Base-by-base conservation (phyloP, 176 grass and related monocot species). In the Paspalum vaginatum region DNA sequence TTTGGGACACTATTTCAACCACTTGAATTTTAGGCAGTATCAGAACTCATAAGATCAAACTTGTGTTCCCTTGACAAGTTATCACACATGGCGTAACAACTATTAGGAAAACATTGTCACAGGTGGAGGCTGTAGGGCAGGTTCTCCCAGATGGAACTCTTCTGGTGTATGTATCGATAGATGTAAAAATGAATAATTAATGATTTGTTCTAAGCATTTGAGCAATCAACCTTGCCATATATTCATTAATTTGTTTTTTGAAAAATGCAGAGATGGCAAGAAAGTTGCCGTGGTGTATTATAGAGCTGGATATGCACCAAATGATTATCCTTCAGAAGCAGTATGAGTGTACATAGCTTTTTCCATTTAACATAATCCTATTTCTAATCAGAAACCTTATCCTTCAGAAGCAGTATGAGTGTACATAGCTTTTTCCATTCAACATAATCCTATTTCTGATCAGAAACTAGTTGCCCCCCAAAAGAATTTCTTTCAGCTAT, bases 321-420 rank as follows among this genome's bases (percentile, higher is more conserved):
- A 91, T 79, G 95, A 98, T 79, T 98, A 98, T 84, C 92, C 95
- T 93, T 95, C 95, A 75, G 95, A 98, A 93, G 70, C 75, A 85
- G 95, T 98, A 94, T 53, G 92, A 72, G 18, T 74, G 57, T 74
- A 55, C n/a, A 59, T 56, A 22, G n/a, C 32, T 55, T 65, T 66
- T 20, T 26, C 65, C 17, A 70, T 85, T n/a, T n/a, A n/a, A n/a
- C n/a, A n/a, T n/a, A n/a, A n/a, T n/a, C n/a, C n/a, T n/a, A n/a
- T n/a, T n/a, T n/a, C n/a, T n/a, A n/a, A n/a, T n/a, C n/a, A n/a
- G n/a, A n/a, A n/a, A n/a, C n/a, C n/a, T 79, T 98, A 98, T 84
- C 92, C 95, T 93, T 95, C 95, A 75, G 95, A 98, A 93, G 70
- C 75, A 85, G 95, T 98, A 94, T 53, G 92, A 72, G 18, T 74